phyloP scores from a whole-genome alignment of 208 protist genomes.

The Acanthamoeba royreba region DNA sequence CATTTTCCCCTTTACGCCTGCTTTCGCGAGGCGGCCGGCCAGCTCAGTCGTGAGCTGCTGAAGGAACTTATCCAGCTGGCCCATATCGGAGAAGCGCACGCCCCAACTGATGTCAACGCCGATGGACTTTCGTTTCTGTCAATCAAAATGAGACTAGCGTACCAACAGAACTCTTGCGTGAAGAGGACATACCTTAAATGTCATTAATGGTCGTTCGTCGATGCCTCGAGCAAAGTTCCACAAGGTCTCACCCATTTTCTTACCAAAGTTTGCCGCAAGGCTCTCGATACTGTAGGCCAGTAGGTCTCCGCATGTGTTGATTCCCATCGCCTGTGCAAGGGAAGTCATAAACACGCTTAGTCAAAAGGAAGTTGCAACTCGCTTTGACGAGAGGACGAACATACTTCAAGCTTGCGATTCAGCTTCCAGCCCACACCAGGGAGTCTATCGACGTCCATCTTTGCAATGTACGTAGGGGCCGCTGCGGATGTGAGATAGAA shows the following conservation, averaged over 20 bases:
- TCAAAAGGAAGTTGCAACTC: not conserved
- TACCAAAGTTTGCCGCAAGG: slow-evolving; percentile 43
- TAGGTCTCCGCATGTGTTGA: slow-evolving; percentile 41
- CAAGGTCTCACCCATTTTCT: slow-evolving; percentile 39
- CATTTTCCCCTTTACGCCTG: not conserved
- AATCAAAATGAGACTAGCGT: not conserved
- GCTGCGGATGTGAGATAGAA: not conserved
- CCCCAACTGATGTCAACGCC: slow-evolving; percentile 61
- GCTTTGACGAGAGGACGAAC: too few relatives aligned
- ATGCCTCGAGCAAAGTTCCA: slow-evolving; percentile 18
- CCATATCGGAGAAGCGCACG: slow-evolving; percentile 59
- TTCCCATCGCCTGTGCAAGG: not conserved
- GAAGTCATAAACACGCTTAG: not conserved
- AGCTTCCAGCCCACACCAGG: slow-evolving; percentile 48
- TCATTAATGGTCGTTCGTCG: slow-evolving; percentile 8
- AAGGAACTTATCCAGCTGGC: slow-evolving; percentile 51
- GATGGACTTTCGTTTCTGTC: slow-evolving; percentile 53
- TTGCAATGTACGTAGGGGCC: not conserved
- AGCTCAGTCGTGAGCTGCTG: slow-evolving; percentile 44
- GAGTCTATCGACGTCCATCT: not conserved
- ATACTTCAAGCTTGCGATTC: not conserved
- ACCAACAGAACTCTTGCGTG: not conserved
- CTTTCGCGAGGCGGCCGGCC: not conserved
- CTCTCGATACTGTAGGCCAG: not conserved
- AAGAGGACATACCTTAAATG: not conserved